A percentile compares a stretch with the other conserved stretches of the same genome.
These are phyloP conservation scores for Nannochloris sp. DNA, from an alignment of 139 green algal genomes.

Conservation along the genomic window DNA sequence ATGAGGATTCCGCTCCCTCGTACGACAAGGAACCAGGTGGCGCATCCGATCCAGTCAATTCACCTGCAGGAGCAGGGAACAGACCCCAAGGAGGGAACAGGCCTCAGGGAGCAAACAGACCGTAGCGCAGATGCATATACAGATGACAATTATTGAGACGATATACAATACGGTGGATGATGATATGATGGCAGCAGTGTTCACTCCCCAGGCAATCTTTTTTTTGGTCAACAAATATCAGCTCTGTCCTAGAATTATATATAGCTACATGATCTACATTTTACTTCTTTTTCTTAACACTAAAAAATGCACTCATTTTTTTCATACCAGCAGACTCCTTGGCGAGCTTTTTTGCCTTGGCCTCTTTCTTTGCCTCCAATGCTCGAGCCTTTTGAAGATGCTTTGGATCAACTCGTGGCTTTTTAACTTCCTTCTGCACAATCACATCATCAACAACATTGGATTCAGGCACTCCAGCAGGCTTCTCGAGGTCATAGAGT, in stretches of 20 bases:
- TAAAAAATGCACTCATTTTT: constrained; percentile 34
- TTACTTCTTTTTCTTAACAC: too few species aligned
- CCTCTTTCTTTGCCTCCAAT: constrained; percentile 12
- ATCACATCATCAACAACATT: not conserved
- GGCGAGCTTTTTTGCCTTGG: constrained; percentile 24
- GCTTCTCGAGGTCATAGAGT: not conserved
- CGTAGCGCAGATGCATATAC: not conserved
- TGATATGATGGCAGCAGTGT: not conserved
- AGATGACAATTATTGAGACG: not conserved
- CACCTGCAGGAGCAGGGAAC: too few species aligned
- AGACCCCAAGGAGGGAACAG: too few species aligned
- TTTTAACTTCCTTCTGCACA: constrained; percentile 9
- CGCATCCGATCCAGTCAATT: too few species aligned
- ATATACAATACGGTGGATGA: not conserved
- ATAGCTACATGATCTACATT: too few species aligned
- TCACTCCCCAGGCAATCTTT: not conserved
- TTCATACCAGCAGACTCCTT: constrained; percentile 37
- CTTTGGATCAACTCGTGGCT: constrained; percentile 32
- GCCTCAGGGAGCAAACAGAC: too few species aligned
- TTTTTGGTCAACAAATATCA: too few species aligned
- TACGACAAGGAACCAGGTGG: too few species aligned
- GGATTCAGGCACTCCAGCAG: not conserved
- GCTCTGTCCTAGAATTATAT: too few species aligned
- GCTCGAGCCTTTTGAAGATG: constrained; percentile 32
- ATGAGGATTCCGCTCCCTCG: too few species aligned